These are phyloP conservation scores for Claviceps pazoutovae DNA, from an alignment of 2,329 filamentous ascomycete species.

Conservation along the genomic window DNA sequence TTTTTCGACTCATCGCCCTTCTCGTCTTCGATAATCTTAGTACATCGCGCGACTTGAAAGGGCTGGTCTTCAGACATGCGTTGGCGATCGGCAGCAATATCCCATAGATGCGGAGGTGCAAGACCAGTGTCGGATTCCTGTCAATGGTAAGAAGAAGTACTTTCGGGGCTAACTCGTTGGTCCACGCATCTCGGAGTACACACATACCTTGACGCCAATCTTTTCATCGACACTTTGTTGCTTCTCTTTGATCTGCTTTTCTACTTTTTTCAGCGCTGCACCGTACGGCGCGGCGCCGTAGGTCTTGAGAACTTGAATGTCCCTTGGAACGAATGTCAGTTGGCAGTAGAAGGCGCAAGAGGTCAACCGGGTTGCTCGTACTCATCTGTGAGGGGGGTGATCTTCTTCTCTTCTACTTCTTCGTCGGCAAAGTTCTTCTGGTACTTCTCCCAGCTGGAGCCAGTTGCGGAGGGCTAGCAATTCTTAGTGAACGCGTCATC, in stretches of 20 bases:
- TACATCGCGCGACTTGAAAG: slow-evolving; percentile 92
- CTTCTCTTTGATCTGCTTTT: slow-evolving; percentile 99
- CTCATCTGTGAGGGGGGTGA: slow-evolving; percentile 93
- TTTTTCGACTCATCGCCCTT: slow-evolving; percentile 88
- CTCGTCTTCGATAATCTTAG: slow-evolving; percentile 96
- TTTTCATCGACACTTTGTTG: slow-evolving; percentile 98
- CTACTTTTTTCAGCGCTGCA: slow-evolving; percentile 85
- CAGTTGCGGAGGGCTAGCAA: slow-evolving; percentile 79
- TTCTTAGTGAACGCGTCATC: slow-evolving; percentile 12
- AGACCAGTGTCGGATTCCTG: slow-evolving; percentile 97
- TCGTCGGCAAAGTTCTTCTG: slow-evolving; percentile 94
- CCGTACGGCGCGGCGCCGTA: slow-evolving; percentile 96
- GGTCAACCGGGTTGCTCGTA: slow-evolving; percentile 32
- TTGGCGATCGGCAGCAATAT: slow-evolving; percentile 93
- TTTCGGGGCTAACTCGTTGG: not conserved
- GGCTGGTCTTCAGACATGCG: slow-evolving; percentile 98
- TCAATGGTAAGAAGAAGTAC: slow-evolving; percentile 10
- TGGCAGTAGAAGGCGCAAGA: not conserved
- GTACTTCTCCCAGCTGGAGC: slow-evolving; percentile 96
- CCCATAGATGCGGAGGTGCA: slow-evolving; percentile 96
- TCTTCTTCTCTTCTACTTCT: slow-evolving; percentile 98
- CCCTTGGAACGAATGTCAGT: slow-evolving; percentile 40
- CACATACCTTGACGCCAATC: slow-evolving; percentile 66
- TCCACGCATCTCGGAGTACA: not conserved
- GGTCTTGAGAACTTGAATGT: slow-evolving; percentile 98